Evolutionary conservation across 139 green algal species (phyloP), one percentile per base, ranked within the genome.

Genomic region (Pycnococcus provasolii): DNA sequence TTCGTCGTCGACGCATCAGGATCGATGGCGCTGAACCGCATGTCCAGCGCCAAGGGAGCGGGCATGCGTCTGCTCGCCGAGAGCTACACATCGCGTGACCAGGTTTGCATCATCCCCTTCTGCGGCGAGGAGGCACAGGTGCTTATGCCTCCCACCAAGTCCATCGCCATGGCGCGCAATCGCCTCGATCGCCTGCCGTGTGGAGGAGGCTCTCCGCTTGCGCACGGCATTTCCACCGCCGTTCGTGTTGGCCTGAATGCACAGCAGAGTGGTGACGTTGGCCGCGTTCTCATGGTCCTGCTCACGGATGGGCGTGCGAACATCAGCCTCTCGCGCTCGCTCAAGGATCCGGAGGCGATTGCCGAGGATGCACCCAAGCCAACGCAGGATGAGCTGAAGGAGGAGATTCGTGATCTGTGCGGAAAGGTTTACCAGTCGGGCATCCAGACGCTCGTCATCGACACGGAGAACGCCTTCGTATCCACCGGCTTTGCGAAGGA

Each of bases 391-490:
- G 57, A 81, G 15, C 62, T 89, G 43, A 73, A 84, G 71, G 76
- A 84, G 53, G 72, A 84, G 71, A 74, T 83, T 11, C 78, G 89
- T 2, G 91, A 96, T 81, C 96, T 98, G 86, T 84, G 94, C 45
- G 91, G 87, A 76, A 90, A 88, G 78, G 61, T 86, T 7, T 59
- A 45, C 45, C 74, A 61, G 5, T 77, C 81, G 2, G 85, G 85
- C 64, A 77, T 97, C 68, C 81, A 95, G 66, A 74, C 97, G 75
- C 81, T 99, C 58, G 92, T 99, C 45, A 99, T 99, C 60, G 93
- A 99, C 84, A 98, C 89, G 39, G 92, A 96, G 74, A 96, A 96
- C 83, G 96, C 96, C 81, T 99, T 99, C 82, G 93, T 99, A 45
- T 94, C 84, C n/a, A 98, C 93, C 7, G 90, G 93, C 26, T 97